Evolutionary conservation across 164 flowering plant genomes (phyloP).

Genomic region (Sedum album): DNA sequence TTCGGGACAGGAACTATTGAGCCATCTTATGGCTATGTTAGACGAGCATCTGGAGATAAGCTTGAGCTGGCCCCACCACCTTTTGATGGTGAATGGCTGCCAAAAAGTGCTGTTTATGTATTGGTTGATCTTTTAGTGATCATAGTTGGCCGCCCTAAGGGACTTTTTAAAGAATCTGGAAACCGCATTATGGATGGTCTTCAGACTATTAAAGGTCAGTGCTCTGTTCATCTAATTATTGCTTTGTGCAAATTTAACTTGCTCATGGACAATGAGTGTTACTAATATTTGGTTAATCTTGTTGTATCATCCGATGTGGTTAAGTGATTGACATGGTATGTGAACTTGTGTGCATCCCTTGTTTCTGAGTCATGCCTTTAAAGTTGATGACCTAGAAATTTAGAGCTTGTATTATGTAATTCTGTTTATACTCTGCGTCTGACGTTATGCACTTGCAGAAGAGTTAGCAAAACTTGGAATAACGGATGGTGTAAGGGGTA

Average conservation of each 20-base stretch:
- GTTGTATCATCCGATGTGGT: background rate
- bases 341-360: background rate
- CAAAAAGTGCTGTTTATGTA: slow-evolving; percentile 74
- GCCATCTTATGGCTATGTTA: slow-evolving; percentile 36
- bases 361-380: background rate
- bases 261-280: background rate
- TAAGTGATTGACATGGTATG: background rate
- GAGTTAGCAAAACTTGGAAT: slow-evolving; percentile 77
- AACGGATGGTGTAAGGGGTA: slow-evolving; percentile 60
- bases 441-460: slow-evolving; percentile 32
- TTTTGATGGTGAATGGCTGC: slow-evolving; percentile 90
- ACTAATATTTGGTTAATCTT: background rate
- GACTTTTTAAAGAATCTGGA: slow-evolving; percentile 75
- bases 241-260: background rate
- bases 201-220: slow-evolving; percentile 52
- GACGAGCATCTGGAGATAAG: slow-evolving; percentile 43
- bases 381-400: background rate
- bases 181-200: slow-evolving; percentile 75
- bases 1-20: slow-evolving; percentile 31
- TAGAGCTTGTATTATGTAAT: background rate
- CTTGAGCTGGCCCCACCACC: slow-evolving; percentile 78
- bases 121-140: slow-evolving; percentile 79
- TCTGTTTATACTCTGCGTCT: no score
- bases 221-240: background rate
- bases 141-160: slow-evolving; percentile 79